Base-by-base conservation (phyloP, 768 basidiomycete genomes). In the Russula sp. region DNA sequence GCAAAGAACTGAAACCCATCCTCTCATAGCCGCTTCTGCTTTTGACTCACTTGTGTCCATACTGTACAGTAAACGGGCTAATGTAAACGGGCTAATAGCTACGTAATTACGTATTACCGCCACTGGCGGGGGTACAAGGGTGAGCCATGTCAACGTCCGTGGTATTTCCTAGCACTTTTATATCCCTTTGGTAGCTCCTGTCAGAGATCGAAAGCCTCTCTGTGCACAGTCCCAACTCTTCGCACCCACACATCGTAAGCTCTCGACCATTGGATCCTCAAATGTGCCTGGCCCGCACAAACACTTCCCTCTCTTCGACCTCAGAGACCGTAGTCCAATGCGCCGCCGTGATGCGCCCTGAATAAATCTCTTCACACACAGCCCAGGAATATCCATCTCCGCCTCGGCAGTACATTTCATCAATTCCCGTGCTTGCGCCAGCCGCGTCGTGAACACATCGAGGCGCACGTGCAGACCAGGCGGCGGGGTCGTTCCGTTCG, bases 211-310 rank as follows among this genome's bases (percentile, higher is more conserved):
- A 82, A 84, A 5, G 74, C 76, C 66, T 80, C 80, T 35, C 71
- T 69, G 20, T 59, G 73, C 22, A 84, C 71, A 0, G 62, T 66
- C 42, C 64, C 69, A 14, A 70, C 64, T 27, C 18, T 75, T 70
- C 10, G 79, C 68, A 4, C 80, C 80, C 44, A 74, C 61, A 5
- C 69, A 72, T 3, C 65, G 70, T 61, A 84, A 65, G 1, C 70
- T 70, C 5, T 64, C 67, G n/a, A 78, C 52, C 1, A 77, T 73
- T 32, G 69, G 69, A 50, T 73, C 68, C 68, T 83, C 82, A 57
- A 82, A 84, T 3, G 67, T 69, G 27, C 71, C 73, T 1, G 83
- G 79, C 3, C 84, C 84, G 69, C 84, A 85, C 50, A 63, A 77
- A 85, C 1, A 73, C 69, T n/a, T 75, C 70, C 49, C 73, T 71